Evolutionary conservation across 768 basidiomycete genomes (phyloP).

Genomic region (Mycena rebaudengoi): DNA sequence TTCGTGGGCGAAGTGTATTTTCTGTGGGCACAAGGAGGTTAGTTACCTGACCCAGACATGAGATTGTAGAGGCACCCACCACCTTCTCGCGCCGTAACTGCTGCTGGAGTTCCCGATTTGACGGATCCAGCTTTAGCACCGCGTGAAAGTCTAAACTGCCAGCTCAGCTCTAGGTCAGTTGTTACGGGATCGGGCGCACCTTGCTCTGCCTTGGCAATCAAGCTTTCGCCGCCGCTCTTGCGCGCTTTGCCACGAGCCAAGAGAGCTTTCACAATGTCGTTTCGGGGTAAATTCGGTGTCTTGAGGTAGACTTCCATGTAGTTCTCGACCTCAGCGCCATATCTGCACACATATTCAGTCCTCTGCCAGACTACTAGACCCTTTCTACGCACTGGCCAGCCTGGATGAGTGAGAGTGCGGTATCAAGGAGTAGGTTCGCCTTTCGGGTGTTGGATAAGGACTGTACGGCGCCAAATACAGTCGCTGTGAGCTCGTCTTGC

Average conservation of each 20-base stretch:
- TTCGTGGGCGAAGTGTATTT: conserved; percentile 58
- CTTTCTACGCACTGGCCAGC: conserved; percentile 53
- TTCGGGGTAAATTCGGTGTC: conserved; percentile 63
- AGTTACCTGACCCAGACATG: background rate
- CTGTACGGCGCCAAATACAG: conserved; percentile 57
- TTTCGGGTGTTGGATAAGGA: conserved; percentile 53
- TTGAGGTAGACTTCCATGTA: conserved; percentile 72
- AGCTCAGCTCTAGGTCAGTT: background rate
- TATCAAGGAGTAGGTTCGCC: conserved; percentile 60
- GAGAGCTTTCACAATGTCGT: conserved; percentile 61
- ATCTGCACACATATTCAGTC: conserved; percentile 46
- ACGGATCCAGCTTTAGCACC: conserved; percentile 66
- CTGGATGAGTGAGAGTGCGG: conserved; percentile 56
- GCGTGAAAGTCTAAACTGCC: conserved; percentile 62
- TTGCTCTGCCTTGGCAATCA: conserved; percentile 66
- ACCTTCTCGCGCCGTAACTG: conserved; percentile 57
- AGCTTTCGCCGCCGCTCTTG: conserved; percentile 60
- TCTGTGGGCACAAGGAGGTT: no score
- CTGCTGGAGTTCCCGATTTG: conserved; percentile 62
- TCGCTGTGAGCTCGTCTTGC: conserved; percentile 61
- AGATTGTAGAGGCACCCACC: conserved; percentile 39
- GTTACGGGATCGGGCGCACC: conserved; percentile 46
- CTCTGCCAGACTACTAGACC: background rate
- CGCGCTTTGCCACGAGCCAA: conserved; percentile 68
- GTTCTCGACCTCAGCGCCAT: conserved; percentile 69